Evolutionary conservation across 129 eudicot species (phyloP), one percentile per base, ranked within the genome.

Genomic region (Gnaphalium uliginosum): DNA sequence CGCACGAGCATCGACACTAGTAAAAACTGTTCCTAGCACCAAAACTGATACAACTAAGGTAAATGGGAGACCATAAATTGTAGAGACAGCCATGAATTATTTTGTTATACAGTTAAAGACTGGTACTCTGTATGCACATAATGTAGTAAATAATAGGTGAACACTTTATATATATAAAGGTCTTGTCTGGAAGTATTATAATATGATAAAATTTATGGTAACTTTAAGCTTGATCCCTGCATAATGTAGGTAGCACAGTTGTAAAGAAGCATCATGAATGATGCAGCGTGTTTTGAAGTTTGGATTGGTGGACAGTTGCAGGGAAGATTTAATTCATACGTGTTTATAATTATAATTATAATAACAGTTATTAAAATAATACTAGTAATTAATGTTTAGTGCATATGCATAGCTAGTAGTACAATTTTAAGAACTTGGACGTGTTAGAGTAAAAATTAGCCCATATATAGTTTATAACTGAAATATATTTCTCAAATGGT

Each of bases 231-330:
- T 62, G 78, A 46, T 51, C 41, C 76, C 17, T 81, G 67, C 78
- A 72, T 71, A 30, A 24, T 72, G 68, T 65, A 72, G 74, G 32
- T 78, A 69, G 26, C 61, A 71, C 85, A 81, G 85, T 81, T 81
- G 85, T 71, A 71, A 81, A 81, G 85, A 77, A 62, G 74, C 30
- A 57, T 75, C 83, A 80, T 73, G 61, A 80, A 66, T 80, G 64
- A 73, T 54, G 62, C 53, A 73, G 79, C 69, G 53, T 66, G 83
- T 51, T 70, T 37, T 21, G n/a, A 21, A 79, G 50, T 43, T 65
- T 23, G 57, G 37, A 59, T 78, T 78, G 74, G 83, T 64, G 68
- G 68, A 69, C 65, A 77, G 75, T 71, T 68, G 75, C 25, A 27
- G 14, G 39, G 76, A 29, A 41, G 54, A 41, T 25, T 78, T 27